Base-by-base conservation (phyloP, 2,329 filamentous ascomycete genomes). In the Aschersonia sp. region DNA sequence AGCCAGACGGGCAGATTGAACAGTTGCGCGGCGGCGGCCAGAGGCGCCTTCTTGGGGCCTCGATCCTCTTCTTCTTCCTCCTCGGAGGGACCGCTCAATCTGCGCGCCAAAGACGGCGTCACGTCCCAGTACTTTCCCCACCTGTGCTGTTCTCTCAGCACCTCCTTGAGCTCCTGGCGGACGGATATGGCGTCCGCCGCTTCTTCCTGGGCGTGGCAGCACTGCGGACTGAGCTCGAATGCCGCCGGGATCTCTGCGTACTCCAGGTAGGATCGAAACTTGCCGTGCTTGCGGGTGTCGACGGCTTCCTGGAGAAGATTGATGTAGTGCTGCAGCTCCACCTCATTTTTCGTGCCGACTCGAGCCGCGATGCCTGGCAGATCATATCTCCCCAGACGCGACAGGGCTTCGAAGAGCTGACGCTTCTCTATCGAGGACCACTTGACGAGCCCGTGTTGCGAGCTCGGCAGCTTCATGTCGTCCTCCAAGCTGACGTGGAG, bases 401-500 rank as follows among this genome's bases (percentile, higher is more conserved):
- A 69, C 4, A 94, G 61, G 0, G 77, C 73, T 11, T 74, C 68
- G 59, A 87, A 94, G 49, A 95, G 76, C 0, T 68, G 54, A 1
- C 73, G 67, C 59, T 94, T 94, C 58, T 95, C 89, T 1, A 66
- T 55, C 0, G 73, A 51, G 0, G 76, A 80, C 90, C 90, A 97
- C 9, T 64, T 54, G 1, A 81, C 79, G 30, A 78, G 70, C 29
- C 87, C 88, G 45, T 88, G 66, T 55, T 87, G 84, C 72, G 37
- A 66, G 45, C 44, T 60, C 49, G 64, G 56, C 48, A 72, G 57
- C 12, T 62, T 50, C 3, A 58, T 55, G 11, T 57, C 56, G 46
- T 62, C 50, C 31, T 55, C 53, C 9, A 64, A 52, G 11, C 63
- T 58, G 49, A 63, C 59, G 14, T 61, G 61, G 10, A 61, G 56